Evolutionary conservation across 352 stramenopile species (phyloP), one percentile per base, ranked within the genome.

Genomic region (Phytophthora boehmeriae): DNA sequence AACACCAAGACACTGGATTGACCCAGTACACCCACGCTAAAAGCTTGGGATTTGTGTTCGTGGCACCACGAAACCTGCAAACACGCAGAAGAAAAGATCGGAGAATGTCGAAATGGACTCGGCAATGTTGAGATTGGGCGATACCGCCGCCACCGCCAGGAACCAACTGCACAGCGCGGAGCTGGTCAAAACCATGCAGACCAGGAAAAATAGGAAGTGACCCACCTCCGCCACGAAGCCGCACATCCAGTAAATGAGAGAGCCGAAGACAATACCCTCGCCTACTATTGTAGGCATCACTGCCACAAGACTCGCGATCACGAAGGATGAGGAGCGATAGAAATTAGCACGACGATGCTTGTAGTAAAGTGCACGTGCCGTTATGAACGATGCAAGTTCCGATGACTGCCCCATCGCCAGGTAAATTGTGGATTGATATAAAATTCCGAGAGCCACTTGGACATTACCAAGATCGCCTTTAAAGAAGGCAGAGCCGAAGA

Each of bases 161-260:
- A 70, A 70, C 45, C 59, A 73, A 19, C 32, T 53, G 19, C 38
- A 61, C 1, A 73, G 17, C 2, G 42, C 52, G 9, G 61, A 34
- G 28, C 56, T 71, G 20, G 56, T 58, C 17, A 73, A 36, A 8
- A 59, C 19, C 50, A 73, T 45, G 10, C 45, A 44, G 0, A 65
- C 25, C 54, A 70, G 16, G 41, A 70, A 66, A 11, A 73, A 38
- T 13, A 69, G 17, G 20, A 62, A 66, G 19, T 50, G 44, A 1
- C 44, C 54, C 23, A 32, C 49, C 27, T 42, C 27, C 30, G 41
- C 38, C 22, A 65, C 55, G 50, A 95, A 78, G 16, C 87, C 87
- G 47, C 87, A 77, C 77, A 97, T 91, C 78, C 84, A 97, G 60
- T 97, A 97, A 8, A 97, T 60, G 19, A 96, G 59, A 8, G 67